Evolutionary conservation across 495 filamentous ascomycete genomes (phyloP).

Genomic region (Cudoniella acicularis): DNA sequence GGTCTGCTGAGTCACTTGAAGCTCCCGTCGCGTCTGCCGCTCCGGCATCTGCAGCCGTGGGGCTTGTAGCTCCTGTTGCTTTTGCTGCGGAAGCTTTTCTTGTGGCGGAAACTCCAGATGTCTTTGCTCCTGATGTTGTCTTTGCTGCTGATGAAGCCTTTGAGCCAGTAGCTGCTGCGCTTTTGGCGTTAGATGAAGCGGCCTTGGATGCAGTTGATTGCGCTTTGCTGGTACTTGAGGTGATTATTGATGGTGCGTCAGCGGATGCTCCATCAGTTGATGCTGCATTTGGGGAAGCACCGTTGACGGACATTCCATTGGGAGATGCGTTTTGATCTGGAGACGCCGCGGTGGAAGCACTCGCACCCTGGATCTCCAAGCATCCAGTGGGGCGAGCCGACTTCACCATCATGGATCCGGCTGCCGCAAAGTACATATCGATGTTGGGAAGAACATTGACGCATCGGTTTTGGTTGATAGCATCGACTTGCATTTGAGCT

Average conservation of each 20-base stretch:
- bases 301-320: not conserved
- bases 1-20: too few species aligned
- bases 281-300: not conserved
- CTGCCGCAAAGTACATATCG: constrained; percentile 22
- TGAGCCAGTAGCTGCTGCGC: not conserved
- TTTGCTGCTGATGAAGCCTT: not conserved
- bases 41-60: not conserved
- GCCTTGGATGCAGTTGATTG: not conserved
- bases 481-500: constrained; percentile 5
- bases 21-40: not conserved
- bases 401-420: constrained; percentile 5
- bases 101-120: not conserved
- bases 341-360: not conserved
- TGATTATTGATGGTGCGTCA: not conserved
- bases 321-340: too few species aligned
- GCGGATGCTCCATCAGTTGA: not conserved
- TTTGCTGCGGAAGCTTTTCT: not conserved
- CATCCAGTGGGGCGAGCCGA: constrained; percentile 9
- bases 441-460: constrained; percentile 24
- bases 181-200: not conserved
- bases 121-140: not conserved
- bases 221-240: not conserved
- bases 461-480: constrained; percentile 20
- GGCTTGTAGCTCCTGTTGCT: not conserved
- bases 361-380: constrained; percentile 1